Base-by-base conservation (phyloP, 1,139 yeast species). In the Candida sanyaensis region DNA sequence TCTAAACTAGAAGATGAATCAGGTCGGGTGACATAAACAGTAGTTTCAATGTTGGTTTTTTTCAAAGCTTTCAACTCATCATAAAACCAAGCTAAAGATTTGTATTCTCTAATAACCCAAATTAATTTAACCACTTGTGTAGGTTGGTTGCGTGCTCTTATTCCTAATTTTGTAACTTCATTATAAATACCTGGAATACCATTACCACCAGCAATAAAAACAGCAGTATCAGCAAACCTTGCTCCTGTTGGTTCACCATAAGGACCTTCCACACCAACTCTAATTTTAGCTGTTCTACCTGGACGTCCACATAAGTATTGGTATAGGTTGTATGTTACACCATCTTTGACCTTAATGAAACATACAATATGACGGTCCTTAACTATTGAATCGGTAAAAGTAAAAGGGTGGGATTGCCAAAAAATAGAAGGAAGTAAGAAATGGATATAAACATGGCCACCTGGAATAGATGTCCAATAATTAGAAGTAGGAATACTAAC, bases 381-480 rank as follows among this genome's bases (percentile, higher is more conserved):
- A 6, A 32, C 43, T 5, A 65, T 61, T 45, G 71, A 58, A 42
- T 66, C 63, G 34, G 62, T 56, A 5, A 73, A 50, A 30, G 55
- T 52, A 32, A 52, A 52, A 6, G 78, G 78, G 55, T 73, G 78
- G 1, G 77, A 71, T 54, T 73, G 78, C 73, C 73, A 73, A 54
- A 73, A 73, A 46, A 60, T 64, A n/a, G 61, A 49, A 5, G 68
- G 67, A 43, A 62, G 61, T 27, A 77, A 48, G 57, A 80, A 78
- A 54, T 77, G 72, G 31, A 80, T 64, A 50, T 73, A 80, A 0
- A 81, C 83, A 57, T 78, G 81, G 1, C 81, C 78, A 36, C 83
- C 84, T 10, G 81, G 79, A 38, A 63, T 57, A 1, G 76, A 57
- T 13, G 63, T 58, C 80, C 80, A 77, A 51, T 65, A 59, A 2